Evolutionary conservation across 331 rosid genomes (phyloP).

Genomic region (Ulmus americana): DNA sequence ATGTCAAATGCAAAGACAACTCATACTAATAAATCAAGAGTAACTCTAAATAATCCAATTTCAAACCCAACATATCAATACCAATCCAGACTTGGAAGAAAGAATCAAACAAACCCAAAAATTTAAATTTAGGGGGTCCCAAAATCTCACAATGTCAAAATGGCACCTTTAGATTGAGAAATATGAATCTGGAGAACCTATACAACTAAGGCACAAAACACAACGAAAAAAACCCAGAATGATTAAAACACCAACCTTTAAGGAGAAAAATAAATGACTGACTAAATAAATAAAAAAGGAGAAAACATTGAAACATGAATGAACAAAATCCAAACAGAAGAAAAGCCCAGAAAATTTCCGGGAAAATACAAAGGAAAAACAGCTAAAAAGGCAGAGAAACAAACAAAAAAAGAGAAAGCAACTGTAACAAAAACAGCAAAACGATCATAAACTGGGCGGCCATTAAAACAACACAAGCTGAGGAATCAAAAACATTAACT

Average conservation of each 20-base stretch:
- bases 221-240: neutral
- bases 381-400: neutral
- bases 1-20: conserved; percentile 14
- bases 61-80: conserved; percentile 10
- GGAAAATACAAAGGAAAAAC: neutral
- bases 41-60: conserved; percentile 6
- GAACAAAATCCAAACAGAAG: neutral
- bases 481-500: neutral
- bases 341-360: no score
- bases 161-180: conserved; percentile 5
- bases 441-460: neutral
- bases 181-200: neutral
- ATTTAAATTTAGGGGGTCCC: conserved; percentile 3
- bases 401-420: neutral
- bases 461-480: neutral
- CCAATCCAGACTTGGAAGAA: conserved; percentile 5
- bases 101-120: neutral
- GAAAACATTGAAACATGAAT: no score
- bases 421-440: neutral
- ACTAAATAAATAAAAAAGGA: neutral
- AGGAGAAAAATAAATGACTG: no score
- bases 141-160: conserved; percentile 3
- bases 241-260: no score
- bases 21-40: conserved; percentile 1
- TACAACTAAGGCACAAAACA: neutral